Evolutionary conservation across 148 eudicot genomes (phyloP), one percentile per base, ranked within the genome.

Genomic region (Fagopyrum tataricum): DNA sequence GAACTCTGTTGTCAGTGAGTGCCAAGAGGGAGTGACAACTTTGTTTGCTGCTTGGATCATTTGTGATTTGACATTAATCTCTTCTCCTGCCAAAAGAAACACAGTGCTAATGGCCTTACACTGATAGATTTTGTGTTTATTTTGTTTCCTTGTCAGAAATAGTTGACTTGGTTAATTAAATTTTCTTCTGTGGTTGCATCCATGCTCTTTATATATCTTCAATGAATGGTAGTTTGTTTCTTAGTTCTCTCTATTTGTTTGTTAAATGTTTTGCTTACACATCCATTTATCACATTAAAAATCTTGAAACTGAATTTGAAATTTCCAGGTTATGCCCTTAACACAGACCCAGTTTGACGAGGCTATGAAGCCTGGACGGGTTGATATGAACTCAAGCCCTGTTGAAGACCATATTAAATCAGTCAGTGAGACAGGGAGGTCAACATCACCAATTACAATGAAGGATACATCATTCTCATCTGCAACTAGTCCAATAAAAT

Each of bases 271-370:
- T 61, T 59, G 13, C 6, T 13, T 31, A 31, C 37, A 31, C 37
- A 37, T 18, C 7, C 42, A 37, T 37, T 11, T 31, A 13, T 62
- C 67, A 24, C 43, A 31, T 7, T 5, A 55, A 49, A 15, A 20
- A n/a, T 31, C 4, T 4, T 12, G 37, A 7, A 55, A 20, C 2
- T 37, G 18, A 64, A 9, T 31, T 44, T 72, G 52, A 8, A 49
- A 70, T 76, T 72, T 80, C 73, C 76, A 91, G 96, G 97, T 92
- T 77, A 87, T 92, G 89, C 77, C 97, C 56, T 88, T 90, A 76
- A 87, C 91, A 18, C 96, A 95, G 83, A 88, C 87, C 55, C 99
- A 88, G 77, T 86, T 90, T 71, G 92, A 95, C 31, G 97, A 95
- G 78, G 96, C 96, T 78, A 86, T 92, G 97, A 90, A 86, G 58